These are phyloP conservation scores for Boletus speciosus DNA, from an alignment of 768 basidiomycete species.

Conservation along the genomic window DNA sequence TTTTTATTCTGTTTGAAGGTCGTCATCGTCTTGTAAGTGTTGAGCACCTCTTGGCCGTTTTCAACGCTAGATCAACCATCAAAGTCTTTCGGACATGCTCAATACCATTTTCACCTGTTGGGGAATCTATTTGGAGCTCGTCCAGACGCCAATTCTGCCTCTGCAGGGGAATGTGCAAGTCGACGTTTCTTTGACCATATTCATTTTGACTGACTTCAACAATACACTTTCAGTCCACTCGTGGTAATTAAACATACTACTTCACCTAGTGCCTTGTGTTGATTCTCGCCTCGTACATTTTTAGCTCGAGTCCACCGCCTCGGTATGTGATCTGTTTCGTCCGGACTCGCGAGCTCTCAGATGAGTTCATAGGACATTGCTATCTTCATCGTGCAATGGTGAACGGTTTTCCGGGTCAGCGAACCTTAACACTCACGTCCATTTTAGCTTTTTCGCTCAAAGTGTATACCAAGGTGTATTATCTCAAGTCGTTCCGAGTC, in stretches of 20 bases:
- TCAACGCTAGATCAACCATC: not conserved
- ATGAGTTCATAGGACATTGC: not conserved
- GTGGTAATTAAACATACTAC: constrained; percentile 4
- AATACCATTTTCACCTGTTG: constrained; percentile 8
- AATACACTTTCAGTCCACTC: constrained; percentile 1
- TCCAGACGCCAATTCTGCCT: constrained; percentile 2
- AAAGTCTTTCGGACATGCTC: constrained; percentile 14
- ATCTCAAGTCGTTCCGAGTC: not conserved
- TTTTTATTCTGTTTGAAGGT: not conserved
- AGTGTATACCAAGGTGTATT: constrained; percentile 8
- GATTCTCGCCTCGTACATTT: not conserved
- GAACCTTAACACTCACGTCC: not conserved
- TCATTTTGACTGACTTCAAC: not conserved
- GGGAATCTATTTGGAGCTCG: constrained; percentile 8
- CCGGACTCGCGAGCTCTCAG: not conserved
- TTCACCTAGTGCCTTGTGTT: not conserved
- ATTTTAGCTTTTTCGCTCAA: constrained; percentile 9
- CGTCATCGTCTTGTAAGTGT: constrained; percentile 4
- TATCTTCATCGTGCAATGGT: constrained; percentile 17
- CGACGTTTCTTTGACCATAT: not conserved
- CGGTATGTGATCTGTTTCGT: constrained; percentile 3
- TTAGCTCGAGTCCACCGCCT: constrained; percentile 14
- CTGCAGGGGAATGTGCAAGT: constrained; percentile 8
- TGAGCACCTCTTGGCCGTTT: not conserved
- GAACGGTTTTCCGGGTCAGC: not conserved